Conservation (phyloP, 2,329 filamentous ascomycete species). For the Incumbomyces delicatus region DNA sequence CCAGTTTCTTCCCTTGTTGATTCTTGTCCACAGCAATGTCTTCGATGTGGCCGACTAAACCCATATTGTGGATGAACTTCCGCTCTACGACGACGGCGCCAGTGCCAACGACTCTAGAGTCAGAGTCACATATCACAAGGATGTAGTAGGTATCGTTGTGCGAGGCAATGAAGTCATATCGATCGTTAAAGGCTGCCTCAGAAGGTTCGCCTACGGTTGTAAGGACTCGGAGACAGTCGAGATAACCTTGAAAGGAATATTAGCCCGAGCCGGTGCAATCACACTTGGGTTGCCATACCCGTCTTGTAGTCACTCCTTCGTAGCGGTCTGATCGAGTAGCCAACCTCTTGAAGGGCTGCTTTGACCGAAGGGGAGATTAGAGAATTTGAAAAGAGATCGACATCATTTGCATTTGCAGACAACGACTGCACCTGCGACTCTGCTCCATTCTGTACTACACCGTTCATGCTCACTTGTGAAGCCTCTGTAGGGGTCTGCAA, state of each 20-base stretch:
- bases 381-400: conserved; percentile 62
- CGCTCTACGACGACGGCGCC: conserved; percentile 84
- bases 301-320: conserved; percentile 65
- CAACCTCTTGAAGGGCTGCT: conserved; percentile 57
- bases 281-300: conserved; percentile 26
- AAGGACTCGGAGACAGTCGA: conserved; percentile 82
- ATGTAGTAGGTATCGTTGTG: conserved; percentile 75
- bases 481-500: conserved; percentile 15
- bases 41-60: conserved; percentile 84
- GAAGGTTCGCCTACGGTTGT: conserved; percentile 86
- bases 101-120: conserved; percentile 69
- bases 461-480: conserved; percentile 9
- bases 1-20: conserved; percentile 95
- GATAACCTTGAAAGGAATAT: conserved; percentile 47
- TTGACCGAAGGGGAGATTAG: conserved; percentile 71
- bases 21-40: conserved; percentile 93
- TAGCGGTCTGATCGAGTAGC: conserved; percentile 75
- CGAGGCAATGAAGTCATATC: conserved; percentile 70
- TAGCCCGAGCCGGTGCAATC: background rate
- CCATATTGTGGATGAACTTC: conserved; percentile 51
- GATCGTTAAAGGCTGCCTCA: conserved; percentile 62
- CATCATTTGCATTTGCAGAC: conserved; percentile 19
- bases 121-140: conserved; percentile 69
- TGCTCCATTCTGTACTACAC: background rate
- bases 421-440: background rate